These are phyloP conservation scores for Jackrogersella multiformis DNA, from an alignment of 495 filamentous ascomycete genomes.

Conservation along the genomic window DNA sequence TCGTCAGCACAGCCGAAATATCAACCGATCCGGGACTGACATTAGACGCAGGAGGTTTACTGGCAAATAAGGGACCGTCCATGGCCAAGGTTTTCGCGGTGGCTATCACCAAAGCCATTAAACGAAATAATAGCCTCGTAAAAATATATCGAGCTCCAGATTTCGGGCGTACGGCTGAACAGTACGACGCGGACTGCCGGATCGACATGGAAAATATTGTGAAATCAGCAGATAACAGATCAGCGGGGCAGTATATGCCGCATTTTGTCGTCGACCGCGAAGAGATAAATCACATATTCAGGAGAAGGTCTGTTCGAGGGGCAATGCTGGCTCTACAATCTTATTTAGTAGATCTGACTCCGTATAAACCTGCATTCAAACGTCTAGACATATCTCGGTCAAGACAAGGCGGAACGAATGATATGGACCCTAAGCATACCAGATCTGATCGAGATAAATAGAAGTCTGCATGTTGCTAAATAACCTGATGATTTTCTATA, in stretches of 20 bases:
- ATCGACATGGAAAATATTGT: constrained; percentile 35
- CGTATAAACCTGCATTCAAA: too few species aligned
- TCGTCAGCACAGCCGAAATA: not conserved
- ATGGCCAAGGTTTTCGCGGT: constrained; percentile 2
- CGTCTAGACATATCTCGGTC: too few species aligned
- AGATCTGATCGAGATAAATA: constrained; percentile 4
- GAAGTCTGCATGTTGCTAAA: too few species aligned
- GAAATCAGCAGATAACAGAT: constrained; percentile 8
- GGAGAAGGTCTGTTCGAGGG: constrained; percentile 1
- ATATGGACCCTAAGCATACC: not conserved
- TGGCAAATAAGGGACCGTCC: not conserved
- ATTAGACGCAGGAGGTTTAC: not conserved
- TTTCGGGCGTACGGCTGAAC: constrained; percentile 1
- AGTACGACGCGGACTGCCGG: constrained; percentile 24
- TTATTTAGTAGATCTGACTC: constrained; percentile 8
- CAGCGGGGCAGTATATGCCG: not conserved
- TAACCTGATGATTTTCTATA: too few species aligned
- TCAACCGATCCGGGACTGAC: not conserved
- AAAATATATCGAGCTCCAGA: not conserved
- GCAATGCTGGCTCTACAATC: constrained; percentile 26
- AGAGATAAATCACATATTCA: constrained; percentile 13
- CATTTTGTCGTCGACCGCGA: not conserved
- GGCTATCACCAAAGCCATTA: constrained; percentile 24
- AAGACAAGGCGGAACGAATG: not conserved
- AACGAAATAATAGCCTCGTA: not conserved